Conservation (phyloP, 306 rosid genomes). For the Clitoria ternatea region DNA sequence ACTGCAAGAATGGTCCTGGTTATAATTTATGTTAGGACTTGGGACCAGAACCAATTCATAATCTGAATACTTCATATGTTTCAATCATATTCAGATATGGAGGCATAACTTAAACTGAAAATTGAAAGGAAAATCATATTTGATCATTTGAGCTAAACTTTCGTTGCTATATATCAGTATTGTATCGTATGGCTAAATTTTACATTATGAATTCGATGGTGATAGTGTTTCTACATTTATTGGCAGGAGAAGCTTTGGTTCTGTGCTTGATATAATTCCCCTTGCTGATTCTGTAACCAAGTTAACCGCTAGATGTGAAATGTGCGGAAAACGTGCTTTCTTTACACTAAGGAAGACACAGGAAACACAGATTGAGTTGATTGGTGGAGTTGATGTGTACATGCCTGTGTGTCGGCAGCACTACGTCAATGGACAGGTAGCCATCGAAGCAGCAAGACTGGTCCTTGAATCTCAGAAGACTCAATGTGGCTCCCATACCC, state of each 20-base stretch:
- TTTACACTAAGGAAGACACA: slow-evolving; percentile 81
- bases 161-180: background rate
- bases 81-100: background rate
- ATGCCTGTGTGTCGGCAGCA: slow-evolving; percentile 97
- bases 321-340: slow-evolving; percentile 68
- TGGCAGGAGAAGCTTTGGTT: slow-evolving; percentile 83
- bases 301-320: slow-evolving; percentile 85
- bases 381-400: slow-evolving; percentile 82
- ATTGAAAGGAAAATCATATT: background rate
- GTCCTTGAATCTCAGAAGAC: slow-evolving; percentile 51
- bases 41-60: background rate
- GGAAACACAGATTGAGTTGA: slow-evolving; percentile 63
- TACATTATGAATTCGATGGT: background rate
- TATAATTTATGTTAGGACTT: background rate
- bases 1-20: no score
- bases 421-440: slow-evolving; percentile 69
- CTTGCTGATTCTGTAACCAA: slow-evolving; percentile 88
- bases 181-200: background rate
- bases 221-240: slow-evolving; percentile 21
- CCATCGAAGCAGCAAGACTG: slow-evolving; percentile 51
- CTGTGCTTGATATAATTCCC: slow-evolving; percentile 71
- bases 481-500: slow-evolving; percentile 43
- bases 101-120: background rate
- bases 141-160: background rate
- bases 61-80: background rate